Base-by-base conservation (phyloP, 305 asterid genomes). In the Fraxinus paxiana region DNA sequence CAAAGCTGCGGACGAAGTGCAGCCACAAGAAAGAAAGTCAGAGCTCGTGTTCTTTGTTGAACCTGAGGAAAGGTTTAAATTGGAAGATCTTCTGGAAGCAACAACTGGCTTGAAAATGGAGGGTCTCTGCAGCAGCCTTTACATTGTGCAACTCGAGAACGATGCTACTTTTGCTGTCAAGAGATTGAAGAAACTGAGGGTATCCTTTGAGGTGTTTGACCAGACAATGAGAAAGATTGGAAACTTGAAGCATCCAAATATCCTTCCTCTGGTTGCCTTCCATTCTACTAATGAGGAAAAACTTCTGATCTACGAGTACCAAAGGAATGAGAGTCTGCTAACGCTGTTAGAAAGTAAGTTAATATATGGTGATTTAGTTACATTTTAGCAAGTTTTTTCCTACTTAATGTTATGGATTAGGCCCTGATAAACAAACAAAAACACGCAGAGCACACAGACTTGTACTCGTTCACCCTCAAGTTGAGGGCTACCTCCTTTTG, bases 1-100 rank as follows among this genome's bases (percentile, higher is more conserved):
- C 9, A 76, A 77, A 43, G 34, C 65, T 28, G 61, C 43, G 37
- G 84, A 81, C 37, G 76, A 78, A 43, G 24, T 17, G 80, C 75
- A 83, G 31, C 63, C 12, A 7, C 80, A 82, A 6, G 86, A 82
- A 15, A 65, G 72, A 38, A 48, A 5, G 3, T 80, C 88, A n/a
- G 90, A 86, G 83, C 90, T 86, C 7, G 87, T 80, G 80, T 87
- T 86, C 77, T 89, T 89, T 65, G 88, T 86, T 15, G 82, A 83
- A 61, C 73, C 78, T 43, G 76, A 78, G 13, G 89, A 89, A 54
- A 71, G 85, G 81, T 86, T 89, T 82, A 77, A 69, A 54, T 1
- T 87, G 85, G 87, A 89, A 20, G 89, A 88, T 24, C 90, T 86
- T 85, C 82, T 86, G 28, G 89, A 82, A 28, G 87, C 89, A 43